These are phyloP conservation scores for Pontederia crassipes DNA, from an alignment of 176 grass and related monocot genomes.

Conservation along the genomic window DNA sequence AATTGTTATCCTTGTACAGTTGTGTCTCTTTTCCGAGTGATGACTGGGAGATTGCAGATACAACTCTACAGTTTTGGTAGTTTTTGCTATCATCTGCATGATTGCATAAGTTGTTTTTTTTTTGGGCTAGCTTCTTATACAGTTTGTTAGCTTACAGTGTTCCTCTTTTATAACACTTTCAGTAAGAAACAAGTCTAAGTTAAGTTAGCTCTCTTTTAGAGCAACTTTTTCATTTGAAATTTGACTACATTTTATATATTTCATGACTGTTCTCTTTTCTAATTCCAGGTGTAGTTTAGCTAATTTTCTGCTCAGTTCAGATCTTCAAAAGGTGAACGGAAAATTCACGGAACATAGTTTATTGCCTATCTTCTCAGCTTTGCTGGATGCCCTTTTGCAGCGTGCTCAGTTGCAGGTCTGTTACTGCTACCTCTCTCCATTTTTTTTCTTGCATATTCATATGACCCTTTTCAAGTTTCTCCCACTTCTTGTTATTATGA, in stretches of 20 bases:
- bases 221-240: too few species aligned
- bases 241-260: too few species aligned
- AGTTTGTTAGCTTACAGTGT: too few species aligned
- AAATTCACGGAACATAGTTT: conserved; percentile 45
- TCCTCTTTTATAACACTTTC: too few species aligned
- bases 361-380: conserved; percentile 68
- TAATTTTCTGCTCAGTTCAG: conserved; percentile 58
- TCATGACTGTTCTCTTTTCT: not conserved
- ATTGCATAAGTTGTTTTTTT: too few species aligned
- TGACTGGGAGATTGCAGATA: conserved; percentile 93
- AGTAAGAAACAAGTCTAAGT: not conserved
- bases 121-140: too few species aligned
- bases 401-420: conserved; percentile 55
- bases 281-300: conserved; percentile 78
- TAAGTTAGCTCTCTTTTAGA: not conserved
- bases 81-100: conserved; percentile 15
- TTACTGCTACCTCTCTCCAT: conserved; percentile 16
- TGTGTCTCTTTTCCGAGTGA: conserved; percentile 68
- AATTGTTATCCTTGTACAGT: conserved; percentile 35
- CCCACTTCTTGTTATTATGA: too few species aligned
- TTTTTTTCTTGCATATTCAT: not conserved
- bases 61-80: conserved; percentile 96
- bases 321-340: conserved; percentile 47
- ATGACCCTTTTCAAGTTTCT: too few species aligned
- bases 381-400: conserved; percentile 71